phyloP scores from a whole-genome alignment of 2,329 filamentous ascomycete genomes.

The Diaporthe caulivora region DNA sequence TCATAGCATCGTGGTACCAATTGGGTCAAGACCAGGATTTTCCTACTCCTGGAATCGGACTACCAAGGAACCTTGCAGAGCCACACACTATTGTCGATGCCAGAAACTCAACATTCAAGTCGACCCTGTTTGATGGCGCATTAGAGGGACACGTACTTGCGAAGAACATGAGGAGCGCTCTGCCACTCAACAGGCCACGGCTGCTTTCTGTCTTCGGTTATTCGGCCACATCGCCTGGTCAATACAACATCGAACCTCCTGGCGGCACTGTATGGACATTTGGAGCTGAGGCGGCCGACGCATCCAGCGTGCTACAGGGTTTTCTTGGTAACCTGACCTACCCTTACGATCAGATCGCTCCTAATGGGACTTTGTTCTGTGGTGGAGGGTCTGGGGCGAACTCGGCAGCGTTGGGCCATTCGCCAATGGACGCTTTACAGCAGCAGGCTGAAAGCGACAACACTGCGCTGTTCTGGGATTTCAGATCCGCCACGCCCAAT shows the following conservation, averaged over 20 bases:
- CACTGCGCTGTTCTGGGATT: conserved; percentile 72
- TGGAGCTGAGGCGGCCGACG: conserved; percentile 54
- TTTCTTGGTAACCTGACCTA: conserved; percentile 45
- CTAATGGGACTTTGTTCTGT: conserved; percentile 58
- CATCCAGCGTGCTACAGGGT: conserved; percentile 47
- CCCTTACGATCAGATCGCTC: conserved; percentile 46
- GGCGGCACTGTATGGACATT: conserved; percentile 54
- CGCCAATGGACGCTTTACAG: conserved; percentile 68
- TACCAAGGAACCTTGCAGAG: conserved; percentile 61
- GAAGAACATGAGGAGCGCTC: conserved; percentile 68
- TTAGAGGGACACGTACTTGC: conserved; percentile 74
- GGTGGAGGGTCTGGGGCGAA: conserved; percentile 60
- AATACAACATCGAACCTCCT: conserved; percentile 51
- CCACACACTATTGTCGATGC: conserved; percentile 68
- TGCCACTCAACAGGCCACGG: conserved; percentile 65
- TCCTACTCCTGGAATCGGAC: conserved; percentile 61
- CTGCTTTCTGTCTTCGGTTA: conserved; percentile 73
- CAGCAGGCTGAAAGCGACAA: conserved; percentile 65
- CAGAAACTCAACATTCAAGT: conserved; percentile 58
- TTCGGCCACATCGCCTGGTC: conserved; percentile 62
- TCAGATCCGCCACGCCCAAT: conserved; percentile 59
- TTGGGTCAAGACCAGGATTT: conserved; percentile 64
- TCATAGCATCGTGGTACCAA: conserved; percentile 68
- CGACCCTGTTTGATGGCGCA: conserved; percentile 65
- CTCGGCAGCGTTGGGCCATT: conserved; percentile 56